phyloP scores from a whole-genome alignment of 768 basidiomycete genomes.

The Daedaleopsis sinensis region DNA sequence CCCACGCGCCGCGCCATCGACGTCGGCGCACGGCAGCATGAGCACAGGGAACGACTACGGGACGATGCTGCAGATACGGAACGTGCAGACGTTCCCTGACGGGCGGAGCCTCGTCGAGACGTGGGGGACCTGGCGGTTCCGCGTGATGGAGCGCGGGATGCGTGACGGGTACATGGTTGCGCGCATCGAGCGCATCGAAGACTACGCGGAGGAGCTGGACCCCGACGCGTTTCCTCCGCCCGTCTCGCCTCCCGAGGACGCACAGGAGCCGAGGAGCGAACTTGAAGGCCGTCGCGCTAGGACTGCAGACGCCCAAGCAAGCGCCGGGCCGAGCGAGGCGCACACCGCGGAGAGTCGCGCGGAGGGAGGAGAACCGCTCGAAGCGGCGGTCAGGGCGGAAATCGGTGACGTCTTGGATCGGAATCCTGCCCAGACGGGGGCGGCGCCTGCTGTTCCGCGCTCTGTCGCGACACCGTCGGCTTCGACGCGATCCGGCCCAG shows the following conservation, averaged over 20 bases:
- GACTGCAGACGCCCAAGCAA: background rate
- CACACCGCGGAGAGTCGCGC: background rate
- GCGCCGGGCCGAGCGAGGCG: background rate
- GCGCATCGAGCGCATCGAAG: slow-evolving; percentile 58
- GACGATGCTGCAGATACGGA: slow-evolving; percentile 89
- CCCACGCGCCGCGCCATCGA: slow-evolving; percentile 41
- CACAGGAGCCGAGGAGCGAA: slow-evolving; percentile 1
- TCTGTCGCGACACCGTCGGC: slow-evolving; percentile 3
- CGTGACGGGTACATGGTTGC: slow-evolving; percentile 92
- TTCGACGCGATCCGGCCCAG: slow-evolving; percentile 1
- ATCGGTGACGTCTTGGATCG: slow-evolving; percentile 1
- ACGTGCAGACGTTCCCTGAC: slow-evolving; percentile 86
- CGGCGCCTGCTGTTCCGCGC: slow-evolving; percentile 1
- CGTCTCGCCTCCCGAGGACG: background rate
- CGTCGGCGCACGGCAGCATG: slow-evolving; percentile 38
- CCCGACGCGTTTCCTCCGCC: slow-evolving; percentile 2
- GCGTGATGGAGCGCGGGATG: slow-evolving; percentile 79
- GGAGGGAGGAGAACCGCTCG: background rate
- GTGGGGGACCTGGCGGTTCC: slow-evolving; percentile 74
- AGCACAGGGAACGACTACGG: slow-evolving; percentile 74
- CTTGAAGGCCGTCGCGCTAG: background rate
- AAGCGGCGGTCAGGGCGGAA: slow-evolving; percentile 8
- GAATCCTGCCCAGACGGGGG: background rate
- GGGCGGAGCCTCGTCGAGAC: slow-evolving; percentile 88
- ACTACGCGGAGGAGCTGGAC: slow-evolving; percentile 27